These are phyloP conservation scores for Xylaria bambusicola DNA, from an alignment of 495 filamentous ascomycete genomes.

Conservation along the genomic window DNA sequence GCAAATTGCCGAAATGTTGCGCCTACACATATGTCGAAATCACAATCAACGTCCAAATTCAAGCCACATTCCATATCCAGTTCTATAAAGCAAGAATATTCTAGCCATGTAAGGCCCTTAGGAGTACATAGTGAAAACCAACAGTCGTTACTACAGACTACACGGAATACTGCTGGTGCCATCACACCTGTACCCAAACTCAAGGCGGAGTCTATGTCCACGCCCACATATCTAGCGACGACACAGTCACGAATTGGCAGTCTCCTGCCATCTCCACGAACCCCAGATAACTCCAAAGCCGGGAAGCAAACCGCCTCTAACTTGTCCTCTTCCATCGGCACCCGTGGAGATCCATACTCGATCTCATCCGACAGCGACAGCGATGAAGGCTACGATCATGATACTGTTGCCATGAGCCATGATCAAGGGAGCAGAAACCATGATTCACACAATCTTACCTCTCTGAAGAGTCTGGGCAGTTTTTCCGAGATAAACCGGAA, in stretches of 20 bases:
- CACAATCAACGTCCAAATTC: no score
- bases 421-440: background rate
- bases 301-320: background rate
- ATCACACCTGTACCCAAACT: background rate
- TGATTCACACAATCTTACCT: background rate
- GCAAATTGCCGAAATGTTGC: background rate
- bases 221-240: background rate
- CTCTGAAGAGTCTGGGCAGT: background rate
- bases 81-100: background rate
- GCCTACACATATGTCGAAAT: background rate
- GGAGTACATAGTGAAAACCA: background rate
- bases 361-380: slow-evolving; percentile 14
- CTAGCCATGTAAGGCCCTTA: background rate
- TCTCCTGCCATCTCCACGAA: background rate
- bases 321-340: background rate
- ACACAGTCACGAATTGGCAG: background rate
- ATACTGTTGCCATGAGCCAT: background rate
- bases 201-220: background rate
- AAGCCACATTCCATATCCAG: background rate
- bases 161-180: background rate
- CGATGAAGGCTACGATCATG: no score
- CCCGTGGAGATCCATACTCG: background rate
- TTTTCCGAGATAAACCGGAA: background rate
- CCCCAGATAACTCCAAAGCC: background rate
- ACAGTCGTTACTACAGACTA: background rate